Conservation (phyloP, 2,329 filamentous ascomycete species). For the Grosmannia serpens region DNA sequence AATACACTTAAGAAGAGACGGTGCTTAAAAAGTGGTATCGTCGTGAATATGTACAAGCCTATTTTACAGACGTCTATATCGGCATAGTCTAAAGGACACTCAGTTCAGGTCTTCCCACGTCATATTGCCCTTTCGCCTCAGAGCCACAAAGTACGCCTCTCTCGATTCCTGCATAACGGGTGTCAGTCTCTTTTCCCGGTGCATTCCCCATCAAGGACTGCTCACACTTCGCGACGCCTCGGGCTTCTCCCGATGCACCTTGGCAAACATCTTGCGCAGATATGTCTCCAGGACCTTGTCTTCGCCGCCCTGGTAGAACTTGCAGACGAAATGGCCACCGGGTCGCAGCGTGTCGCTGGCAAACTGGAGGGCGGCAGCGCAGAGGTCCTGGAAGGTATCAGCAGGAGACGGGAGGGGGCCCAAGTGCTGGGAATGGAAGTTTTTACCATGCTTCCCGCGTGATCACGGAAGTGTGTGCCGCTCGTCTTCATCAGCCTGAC, state of each 20-base stretch:
- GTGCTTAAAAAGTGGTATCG: not conserved
- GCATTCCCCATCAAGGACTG: conserved; percentile 9
- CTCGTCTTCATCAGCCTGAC: conserved; percentile 99
- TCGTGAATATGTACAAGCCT: not conserved
- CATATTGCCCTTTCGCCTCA: conserved; percentile 49
- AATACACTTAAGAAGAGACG: not conserved
- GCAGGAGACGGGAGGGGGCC: not conserved
- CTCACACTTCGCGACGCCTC: conserved; percentile 77
- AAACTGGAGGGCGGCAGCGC: conserved; percentile 73
- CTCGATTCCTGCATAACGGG: conserved; percentile 53
- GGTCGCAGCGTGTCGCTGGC: conserved; percentile 69
- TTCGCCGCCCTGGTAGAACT: conserved; percentile 88
- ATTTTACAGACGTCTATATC: not conserved
- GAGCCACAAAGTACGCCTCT: conserved; percentile 76
- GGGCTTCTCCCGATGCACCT: conserved; percentile 80
- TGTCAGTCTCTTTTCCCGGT: not conserved
- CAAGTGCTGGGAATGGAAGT: not conserved
- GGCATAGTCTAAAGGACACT: not conserved
- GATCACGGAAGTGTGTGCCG: conserved; percentile 75
- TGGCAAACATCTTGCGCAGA: conserved; percentile 65
- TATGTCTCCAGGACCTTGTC: conserved; percentile 68
- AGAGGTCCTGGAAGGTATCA: conserved; percentile 59
- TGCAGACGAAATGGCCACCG: conserved; percentile 89
- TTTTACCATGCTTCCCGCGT: conserved; percentile 86
- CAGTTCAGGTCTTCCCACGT: conserved; percentile 12